These are phyloP conservation scores for Clarireedia paspali DNA, from an alignment of 2,329 filamentous ascomycete species.

Conservation along the genomic window DNA sequence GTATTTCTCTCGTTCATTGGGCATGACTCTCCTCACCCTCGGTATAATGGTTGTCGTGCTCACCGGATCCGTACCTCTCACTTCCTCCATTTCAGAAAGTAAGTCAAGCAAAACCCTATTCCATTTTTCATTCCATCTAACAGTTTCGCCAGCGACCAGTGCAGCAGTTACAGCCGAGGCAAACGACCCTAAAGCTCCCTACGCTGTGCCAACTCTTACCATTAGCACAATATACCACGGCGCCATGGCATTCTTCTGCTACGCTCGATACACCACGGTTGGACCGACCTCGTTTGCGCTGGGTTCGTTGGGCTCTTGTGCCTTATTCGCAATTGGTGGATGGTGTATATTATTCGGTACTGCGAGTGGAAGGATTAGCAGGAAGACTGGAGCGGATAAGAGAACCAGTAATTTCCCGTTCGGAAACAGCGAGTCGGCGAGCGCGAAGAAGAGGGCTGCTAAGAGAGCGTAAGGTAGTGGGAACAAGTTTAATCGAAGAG, in stretches of 20 bases:
- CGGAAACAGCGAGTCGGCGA: conserved; percentile 42
- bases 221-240: conserved; percentile 53
- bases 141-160: conserved; percentile 15
- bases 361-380: conserved; percentile 47
- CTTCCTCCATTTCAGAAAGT: conserved; percentile 32
- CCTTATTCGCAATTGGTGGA: conserved; percentile 46
- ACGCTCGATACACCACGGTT: conserved; percentile 46
- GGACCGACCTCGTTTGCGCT: conserved; percentile 44
- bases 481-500: neutral
- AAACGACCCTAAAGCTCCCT: conserved; percentile 42
- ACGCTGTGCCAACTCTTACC: conserved; percentile 51
- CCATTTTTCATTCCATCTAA: conserved; percentile 6
- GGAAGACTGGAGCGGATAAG: conserved; percentile 60
- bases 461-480: conserved; percentile 1
- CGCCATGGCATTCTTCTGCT: conserved; percentile 48
- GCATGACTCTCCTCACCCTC: conserved; percentile 49
- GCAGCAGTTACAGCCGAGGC: conserved; percentile 35
- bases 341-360: conserved; percentile 47
- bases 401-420: conserved; percentile 60
- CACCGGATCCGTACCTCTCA: conserved; percentile 56
- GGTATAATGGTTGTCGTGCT: conserved; percentile 50
- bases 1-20: conserved; percentile 55
- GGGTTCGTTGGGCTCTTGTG: conserved; percentile 41
- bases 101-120: neutral
- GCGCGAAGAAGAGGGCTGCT: conserved; percentile 21